A percentile compares a stretch with the other conserved stretches of the same genome.
Conservation (phyloP, 805 yeast genomes). For the Torulaspora quercuum region DNA sequence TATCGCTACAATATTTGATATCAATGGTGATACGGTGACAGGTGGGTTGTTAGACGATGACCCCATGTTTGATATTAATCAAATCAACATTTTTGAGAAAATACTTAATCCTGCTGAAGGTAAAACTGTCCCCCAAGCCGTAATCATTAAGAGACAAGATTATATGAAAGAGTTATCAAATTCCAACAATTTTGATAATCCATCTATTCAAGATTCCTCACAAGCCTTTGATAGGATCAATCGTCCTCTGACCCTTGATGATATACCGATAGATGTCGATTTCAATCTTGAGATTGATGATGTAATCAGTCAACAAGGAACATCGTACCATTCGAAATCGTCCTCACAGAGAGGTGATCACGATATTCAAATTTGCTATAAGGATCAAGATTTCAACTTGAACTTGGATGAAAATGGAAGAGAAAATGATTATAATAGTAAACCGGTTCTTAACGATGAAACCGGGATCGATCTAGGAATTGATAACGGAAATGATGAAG, state of each 20-base stretch:
- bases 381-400: conserved; percentile 15
- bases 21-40: conserved; percentile 3
- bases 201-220: conserved; percentile 1
- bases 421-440: conserved; percentile 8
- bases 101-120: conserved; percentile 8
- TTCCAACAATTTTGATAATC: conserved; percentile 16
- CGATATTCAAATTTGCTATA: conserved; percentile 10
- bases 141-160: conserved; percentile 25
- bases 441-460: conserved; percentile 3
- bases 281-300: conserved; percentile 33
- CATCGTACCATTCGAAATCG: conserved; percentile 14
- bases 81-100: conserved; percentile 16
- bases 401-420: conserved; percentile 17
- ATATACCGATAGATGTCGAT: conserved; percentile 29
- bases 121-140: conserved; percentile 7
- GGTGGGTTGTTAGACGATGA: conserved; percentile 27
- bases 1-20: conserved; percentile 9
- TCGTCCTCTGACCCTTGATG: conserved; percentile 17
- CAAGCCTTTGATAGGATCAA: conserved; percentile 2
- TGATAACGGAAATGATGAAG: conserved; percentile 8
- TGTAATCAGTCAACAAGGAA: conserved; percentile 28
- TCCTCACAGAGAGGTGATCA: conserved; percentile 8
- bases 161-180: conserved; percentile 27
- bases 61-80: conserved; percentile 28
- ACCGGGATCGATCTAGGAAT: conserved; percentile 15